Evolutionary conservation across 192 early-diverging fungal genomes (phyloP).

Genomic region (Diversispora eburnea): DNA sequence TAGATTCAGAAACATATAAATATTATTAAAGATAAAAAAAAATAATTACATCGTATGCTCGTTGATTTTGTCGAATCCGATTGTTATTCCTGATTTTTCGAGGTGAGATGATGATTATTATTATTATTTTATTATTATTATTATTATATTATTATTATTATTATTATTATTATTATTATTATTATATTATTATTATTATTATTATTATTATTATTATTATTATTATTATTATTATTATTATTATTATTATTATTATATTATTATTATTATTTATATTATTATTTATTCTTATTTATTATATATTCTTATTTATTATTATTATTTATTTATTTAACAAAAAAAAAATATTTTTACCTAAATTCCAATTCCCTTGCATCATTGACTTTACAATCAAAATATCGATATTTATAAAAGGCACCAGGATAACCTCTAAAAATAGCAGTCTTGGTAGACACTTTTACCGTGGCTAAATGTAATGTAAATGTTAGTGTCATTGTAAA

Average conservation of each 20-base stretch:
- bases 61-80: not conserved
- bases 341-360: not conserved
- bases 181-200: too few relatives aligned
- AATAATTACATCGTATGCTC: not conserved
- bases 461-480: not conserved
- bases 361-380: not conserved
- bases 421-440: not conserved
- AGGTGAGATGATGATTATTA: not conserved
- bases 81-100: not conserved
- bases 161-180: not conserved
- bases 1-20: not conserved
- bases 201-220: not conserved
- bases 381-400: not conserved
- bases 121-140: not conserved
- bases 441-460: conserved; percentile 4
- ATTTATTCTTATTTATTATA: not conserved
- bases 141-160: not conserved
- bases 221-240: not conserved
- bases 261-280: too few relatives aligned
- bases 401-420: conserved; percentile 3
- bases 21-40: not conserved
- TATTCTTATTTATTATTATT: not conserved
- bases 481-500: not conserved
- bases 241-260: not conserved
- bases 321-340: not conserved